These are phyloP conservation scores for Neurospora sp. DNA, from an alignment of 495 filamentous ascomycete genomes.

Conservation along the genomic window DNA sequence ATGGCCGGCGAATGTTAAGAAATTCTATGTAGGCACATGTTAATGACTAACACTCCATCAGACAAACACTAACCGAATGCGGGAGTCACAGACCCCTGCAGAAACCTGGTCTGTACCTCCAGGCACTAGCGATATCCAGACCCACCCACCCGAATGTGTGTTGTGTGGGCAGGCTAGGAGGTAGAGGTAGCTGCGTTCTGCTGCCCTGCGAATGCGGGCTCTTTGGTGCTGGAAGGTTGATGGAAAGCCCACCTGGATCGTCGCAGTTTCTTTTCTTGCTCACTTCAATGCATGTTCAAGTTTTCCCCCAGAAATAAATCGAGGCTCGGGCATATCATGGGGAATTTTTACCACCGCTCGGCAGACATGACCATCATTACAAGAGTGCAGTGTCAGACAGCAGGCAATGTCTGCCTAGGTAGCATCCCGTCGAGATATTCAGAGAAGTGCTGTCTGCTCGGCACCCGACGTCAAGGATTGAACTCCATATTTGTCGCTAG, in stretches of 20 bases:
- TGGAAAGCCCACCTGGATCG: slow-evolving; percentile 3
- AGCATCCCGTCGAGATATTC: neutral
- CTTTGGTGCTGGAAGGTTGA: slow-evolving; percentile 4
- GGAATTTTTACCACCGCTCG: neutral
- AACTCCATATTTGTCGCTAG: neutral
- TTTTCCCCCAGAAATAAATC: neutral
- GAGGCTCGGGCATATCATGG: neutral
- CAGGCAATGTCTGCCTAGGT: neutral
- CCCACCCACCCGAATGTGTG: slow-evolving; percentile 8
- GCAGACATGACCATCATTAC: neutral
- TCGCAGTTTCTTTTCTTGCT: neutral
- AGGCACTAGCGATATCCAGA: slow-evolving; percentile 5
- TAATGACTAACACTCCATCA: too few relatives aligned
- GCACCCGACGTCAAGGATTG: neutral
- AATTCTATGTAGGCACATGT: too few relatives aligned
- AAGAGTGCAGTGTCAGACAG: neutral
- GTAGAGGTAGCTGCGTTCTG: neutral
- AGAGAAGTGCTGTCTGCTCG: neutral
- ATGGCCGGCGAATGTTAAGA: slow-evolving; percentile 8
- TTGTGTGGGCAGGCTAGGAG: neutral
- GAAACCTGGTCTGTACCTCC: slow-evolving; percentile 15
- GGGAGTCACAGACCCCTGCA: slow-evolving; percentile 22
- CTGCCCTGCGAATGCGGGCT: neutral
- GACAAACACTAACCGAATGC: slow-evolving; percentile 5
- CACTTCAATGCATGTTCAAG: neutral